These are phyloP conservation scores for Monosporascus sp. DNA, from an alignment of 2,329 filamentous ascomycete species.

Conservation along the genomic window DNA sequence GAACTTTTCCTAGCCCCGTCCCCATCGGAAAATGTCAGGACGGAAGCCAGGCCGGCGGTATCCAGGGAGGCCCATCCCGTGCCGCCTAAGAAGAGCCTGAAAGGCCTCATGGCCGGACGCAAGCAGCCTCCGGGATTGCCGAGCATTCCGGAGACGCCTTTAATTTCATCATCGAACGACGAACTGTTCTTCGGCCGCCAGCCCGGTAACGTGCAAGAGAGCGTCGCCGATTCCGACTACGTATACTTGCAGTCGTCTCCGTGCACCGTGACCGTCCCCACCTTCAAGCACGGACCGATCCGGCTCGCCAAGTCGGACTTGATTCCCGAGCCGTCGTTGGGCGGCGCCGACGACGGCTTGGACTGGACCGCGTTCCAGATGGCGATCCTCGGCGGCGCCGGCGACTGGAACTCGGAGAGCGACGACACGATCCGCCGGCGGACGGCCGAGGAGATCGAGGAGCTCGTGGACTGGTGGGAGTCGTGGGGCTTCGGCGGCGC, in stretches of 20 bases:
- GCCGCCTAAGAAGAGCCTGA: conserved; percentile 27
- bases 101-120: conserved; percentile 12
- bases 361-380: conserved; percentile 64
- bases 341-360: conserved; percentile 42
- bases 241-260: conserved; percentile 43
- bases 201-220: conserved; percentile 4
- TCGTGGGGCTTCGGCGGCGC: conserved; percentile 40
- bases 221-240: conserved; percentile 35
- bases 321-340: conserved; percentile 28
- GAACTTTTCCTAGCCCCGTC: conserved; percentile 3
- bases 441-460: conserved; percentile 42
- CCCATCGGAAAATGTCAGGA: conserved; percentile 1
- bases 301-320: conserved; percentile 42
- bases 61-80: conserved; percentile 21
- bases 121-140: conserved; percentile 19
- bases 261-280: conserved; percentile 42
- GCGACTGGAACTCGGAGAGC: conserved; percentile 42
- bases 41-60: conserved; percentile 8
- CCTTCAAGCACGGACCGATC: conserved; percentile 51
- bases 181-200: conserved; percentile 12
- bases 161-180: conserved; percentile 7
- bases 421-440: conserved; percentile 32
- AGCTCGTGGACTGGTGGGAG: conserved; percentile 47
- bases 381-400: conserved; percentile 54
- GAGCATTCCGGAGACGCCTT: conserved; percentile 21